phyloP scores from a whole-genome alignment of 768 basidiomycete species.

The Pleurotus pulmonarius region DNA sequence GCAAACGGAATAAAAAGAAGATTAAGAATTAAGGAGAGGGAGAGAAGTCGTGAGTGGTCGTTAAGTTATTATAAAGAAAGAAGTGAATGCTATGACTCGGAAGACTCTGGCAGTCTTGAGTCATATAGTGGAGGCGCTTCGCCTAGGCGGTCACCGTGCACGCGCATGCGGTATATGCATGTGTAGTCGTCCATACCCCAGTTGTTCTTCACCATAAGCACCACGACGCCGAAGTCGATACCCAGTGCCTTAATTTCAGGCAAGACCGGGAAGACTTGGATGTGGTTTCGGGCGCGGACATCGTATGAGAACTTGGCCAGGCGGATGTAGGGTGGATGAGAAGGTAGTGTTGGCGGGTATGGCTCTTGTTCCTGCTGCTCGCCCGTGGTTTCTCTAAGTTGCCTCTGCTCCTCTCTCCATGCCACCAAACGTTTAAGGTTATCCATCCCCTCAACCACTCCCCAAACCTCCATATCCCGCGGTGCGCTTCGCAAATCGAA shows the following conservation, averaged over 20 bases:
- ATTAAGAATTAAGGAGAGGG: conserved; percentile 2
- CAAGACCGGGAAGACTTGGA: conserved; percentile 80
- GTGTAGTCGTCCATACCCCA: conserved; percentile 85
- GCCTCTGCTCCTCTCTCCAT: conserved; percentile 47
- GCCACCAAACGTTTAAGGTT: conserved; percentile 58
- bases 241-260: conserved; percentile 63
- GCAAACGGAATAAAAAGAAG: neutral
- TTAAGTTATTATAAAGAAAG: neutral
- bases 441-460: conserved; percentile 73
- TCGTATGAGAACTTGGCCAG: conserved; percentile 69
- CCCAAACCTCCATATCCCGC: conserved; percentile 88
- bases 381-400: conserved; percentile 26
- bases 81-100: conserved; percentile 4
- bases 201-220: conserved; percentile 76
- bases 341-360: conserved; percentile 48
- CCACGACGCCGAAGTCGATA: conserved; percentile 83
- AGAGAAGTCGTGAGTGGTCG: conserved; percentile 1
- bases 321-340: conserved; percentile 49
- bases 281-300: conserved; percentile 49
- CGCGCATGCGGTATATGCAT: conserved; percentile 84
- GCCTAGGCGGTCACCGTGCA: conserved; percentile 61
- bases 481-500: conserved; percentile 82
- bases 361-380: conserved; percentile 30
- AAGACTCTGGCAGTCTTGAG: neutral
- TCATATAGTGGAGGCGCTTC: conserved; percentile 34